Conservation (phyloP, 1,139 yeast species). For the Taphrina populina region DNA sequence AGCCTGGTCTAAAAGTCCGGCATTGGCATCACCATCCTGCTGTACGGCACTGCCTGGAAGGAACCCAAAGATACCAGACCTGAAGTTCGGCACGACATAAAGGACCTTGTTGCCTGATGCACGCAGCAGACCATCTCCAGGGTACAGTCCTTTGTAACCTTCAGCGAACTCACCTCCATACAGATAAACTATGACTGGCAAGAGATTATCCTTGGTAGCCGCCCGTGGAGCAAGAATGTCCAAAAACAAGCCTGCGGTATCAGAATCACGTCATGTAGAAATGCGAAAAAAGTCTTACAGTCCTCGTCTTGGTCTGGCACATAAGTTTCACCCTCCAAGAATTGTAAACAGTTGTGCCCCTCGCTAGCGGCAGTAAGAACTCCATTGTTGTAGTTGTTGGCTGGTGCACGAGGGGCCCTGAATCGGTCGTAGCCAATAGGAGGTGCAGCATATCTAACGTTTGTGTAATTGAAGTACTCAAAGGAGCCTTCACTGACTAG, state of each 20-base stretch:
- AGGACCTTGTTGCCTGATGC: background rate
- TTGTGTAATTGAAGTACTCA: too few species aligned
- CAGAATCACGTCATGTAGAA: too few species aligned
- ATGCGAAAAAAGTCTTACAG: too few species aligned
- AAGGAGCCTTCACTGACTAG: too few species aligned
- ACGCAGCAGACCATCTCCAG: background rate
- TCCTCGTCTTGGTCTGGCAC: background rate
- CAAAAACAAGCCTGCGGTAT: background rate
- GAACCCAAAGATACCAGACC: background rate
- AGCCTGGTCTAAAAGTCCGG: background rate
- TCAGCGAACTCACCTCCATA: background rate
- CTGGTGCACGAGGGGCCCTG: constrained; percentile 3
- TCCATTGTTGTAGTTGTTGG: constrained; percentile 1
- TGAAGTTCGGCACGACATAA: background rate
- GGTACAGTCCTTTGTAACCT: background rate
- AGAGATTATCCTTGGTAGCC: background rate
- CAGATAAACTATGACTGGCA: background rate
- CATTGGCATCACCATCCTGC: background rate
- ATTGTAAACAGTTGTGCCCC: background rate
- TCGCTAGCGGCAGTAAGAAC: background rate
- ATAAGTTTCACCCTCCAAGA: background rate
- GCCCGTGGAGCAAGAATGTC: background rate
- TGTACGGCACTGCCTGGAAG: background rate
- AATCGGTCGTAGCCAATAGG: constrained; percentile 26
- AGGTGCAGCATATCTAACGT: constrained; percentile 30